These are phyloP conservation scores for Diospyros kaki DNA, from an alignment of 148 eudicot genomes.

Conservation along the genomic window DNA sequence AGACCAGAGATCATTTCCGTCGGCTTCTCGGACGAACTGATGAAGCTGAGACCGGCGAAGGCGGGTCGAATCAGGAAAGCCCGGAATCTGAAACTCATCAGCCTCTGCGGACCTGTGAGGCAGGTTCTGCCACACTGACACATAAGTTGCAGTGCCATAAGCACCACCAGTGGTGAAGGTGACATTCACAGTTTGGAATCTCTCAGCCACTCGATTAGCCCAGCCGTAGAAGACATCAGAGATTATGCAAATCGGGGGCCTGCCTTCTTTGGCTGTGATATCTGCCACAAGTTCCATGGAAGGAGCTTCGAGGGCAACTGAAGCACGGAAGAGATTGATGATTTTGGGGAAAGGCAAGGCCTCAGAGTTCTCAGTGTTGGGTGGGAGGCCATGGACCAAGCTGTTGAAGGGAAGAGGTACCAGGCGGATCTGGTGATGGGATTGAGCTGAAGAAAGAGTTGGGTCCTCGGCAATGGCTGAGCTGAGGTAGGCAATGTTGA, in stretches of 20 bases:
- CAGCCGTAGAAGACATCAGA: conserved; percentile 66
- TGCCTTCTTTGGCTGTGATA: conserved; percentile 29
- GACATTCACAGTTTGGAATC: conserved; percentile 34
- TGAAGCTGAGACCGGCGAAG: conserved; percentile 50
- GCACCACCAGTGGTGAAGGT: conserved; percentile 72
- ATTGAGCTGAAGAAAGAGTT: background rate
- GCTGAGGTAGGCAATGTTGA: conserved; percentile 35
- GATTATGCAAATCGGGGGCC: conserved; percentile 46
- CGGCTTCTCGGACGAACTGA: conserved; percentile 42
- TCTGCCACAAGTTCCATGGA: conserved; percentile 17
- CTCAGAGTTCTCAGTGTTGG: conserved; percentile 52
- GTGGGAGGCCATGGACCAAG: conserved; percentile 38
- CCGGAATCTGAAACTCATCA: conserved; percentile 45
- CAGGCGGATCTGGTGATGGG: conserved; percentile 13
- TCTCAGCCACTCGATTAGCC: conserved; percentile 50
- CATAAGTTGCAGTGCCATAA: conserved; percentile 63
- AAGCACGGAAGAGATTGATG: conserved; percentile 31
- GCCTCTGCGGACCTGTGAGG: conserved; percentile 22
- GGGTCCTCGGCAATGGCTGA: conserved; percentile 17
- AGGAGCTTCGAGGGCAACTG: conserved; percentile 33
- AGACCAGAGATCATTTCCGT: conserved; percentile 67
- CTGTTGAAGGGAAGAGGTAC: conserved; percentile 40
- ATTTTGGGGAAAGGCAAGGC: conserved; percentile 22
- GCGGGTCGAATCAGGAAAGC: conserved; percentile 51
- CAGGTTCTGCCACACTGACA: conserved; percentile 57